A percentile compares a stretch with the other conserved stretches of the same genome.
Evolutionary conservation across 2,329 filamentous ascomycete species (phyloP).

Genomic region (Chrysoporthe austroafricana): DNA sequence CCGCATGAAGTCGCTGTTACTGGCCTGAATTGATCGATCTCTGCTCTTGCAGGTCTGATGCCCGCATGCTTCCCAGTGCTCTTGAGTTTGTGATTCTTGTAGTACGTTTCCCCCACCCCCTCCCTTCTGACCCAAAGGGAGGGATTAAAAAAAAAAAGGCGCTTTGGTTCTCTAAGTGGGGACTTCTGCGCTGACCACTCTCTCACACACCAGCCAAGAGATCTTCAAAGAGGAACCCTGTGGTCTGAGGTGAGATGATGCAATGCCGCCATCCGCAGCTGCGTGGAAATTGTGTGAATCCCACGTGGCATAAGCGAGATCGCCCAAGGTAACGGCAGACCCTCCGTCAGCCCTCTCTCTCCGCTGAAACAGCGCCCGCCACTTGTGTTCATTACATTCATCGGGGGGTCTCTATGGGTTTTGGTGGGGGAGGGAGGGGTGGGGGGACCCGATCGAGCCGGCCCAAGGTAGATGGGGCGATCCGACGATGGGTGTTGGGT

Average conservation of each 20-base stretch:
- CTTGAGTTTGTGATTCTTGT: no score
- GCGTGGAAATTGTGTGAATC: background rate
- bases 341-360: background rate
- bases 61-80: no score
- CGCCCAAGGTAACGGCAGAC: background rate
- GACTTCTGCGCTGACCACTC: background rate
- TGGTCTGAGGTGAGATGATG: constrained; percentile 9
- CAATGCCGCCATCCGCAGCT: background rate
- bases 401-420: no score
- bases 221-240: background rate
- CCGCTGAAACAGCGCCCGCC: background rate
- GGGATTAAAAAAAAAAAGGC: no score
- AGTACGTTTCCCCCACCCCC: background rate
- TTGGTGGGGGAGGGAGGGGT: no score
- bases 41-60: no score
- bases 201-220: background rate
- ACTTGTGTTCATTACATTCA: no score
- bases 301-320: background rate
- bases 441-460: no score
- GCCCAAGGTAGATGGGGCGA: no score
- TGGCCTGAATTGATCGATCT: background rate
- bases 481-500: no score
- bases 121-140: no score
- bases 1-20: background rate
- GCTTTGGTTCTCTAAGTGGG: no score